phyloP scores from a whole-genome alignment of 768 basidiomycete genomes.

The Boletus eberwhitei region DNA sequence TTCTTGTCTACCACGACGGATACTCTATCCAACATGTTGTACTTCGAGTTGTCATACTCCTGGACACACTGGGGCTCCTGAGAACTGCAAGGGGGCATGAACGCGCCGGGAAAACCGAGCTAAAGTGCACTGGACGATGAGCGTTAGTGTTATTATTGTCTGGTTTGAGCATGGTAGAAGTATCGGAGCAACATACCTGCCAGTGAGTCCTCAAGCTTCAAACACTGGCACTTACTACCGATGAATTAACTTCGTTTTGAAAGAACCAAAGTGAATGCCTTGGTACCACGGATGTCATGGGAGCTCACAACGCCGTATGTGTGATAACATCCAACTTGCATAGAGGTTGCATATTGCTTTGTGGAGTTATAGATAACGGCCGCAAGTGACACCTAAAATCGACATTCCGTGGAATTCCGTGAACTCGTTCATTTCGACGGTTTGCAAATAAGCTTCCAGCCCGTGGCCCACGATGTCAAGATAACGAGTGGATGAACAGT shows the following conservation, averaged over 20 bases:
- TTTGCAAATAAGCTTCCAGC: too few species aligned
- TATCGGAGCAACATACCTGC: slow-evolving; percentile 7
- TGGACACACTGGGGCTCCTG: slow-evolving; percentile 65
- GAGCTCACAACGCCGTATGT: background rate
- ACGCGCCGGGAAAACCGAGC: too few species aligned
- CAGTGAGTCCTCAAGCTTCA: too few species aligned
- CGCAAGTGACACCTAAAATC: background rate
- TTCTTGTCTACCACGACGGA: too few species aligned
- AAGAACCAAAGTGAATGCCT: background rate
- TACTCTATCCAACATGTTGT: too few species aligned
- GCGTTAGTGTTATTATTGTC: too few species aligned
- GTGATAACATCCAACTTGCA: background rate
- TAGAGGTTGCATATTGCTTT: background rate
- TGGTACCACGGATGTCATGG: background rate
- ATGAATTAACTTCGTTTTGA: background rate
- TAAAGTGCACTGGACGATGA: background rate
- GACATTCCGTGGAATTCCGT: background rate
- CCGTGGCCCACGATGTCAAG: too few species aligned
- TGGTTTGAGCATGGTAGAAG: background rate
- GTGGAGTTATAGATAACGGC: too few species aligned
- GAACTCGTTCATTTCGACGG: too few species aligned
- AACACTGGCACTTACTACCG: background rate
- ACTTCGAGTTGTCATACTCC: slow-evolving; percentile 53
- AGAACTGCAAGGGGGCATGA: slow-evolving; percentile 64
- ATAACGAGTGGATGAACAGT: background rate